Evolutionary conservation across 1,139 yeast species (phyloP).

Genomic region (Casaregolazyma lundiana): DNA sequence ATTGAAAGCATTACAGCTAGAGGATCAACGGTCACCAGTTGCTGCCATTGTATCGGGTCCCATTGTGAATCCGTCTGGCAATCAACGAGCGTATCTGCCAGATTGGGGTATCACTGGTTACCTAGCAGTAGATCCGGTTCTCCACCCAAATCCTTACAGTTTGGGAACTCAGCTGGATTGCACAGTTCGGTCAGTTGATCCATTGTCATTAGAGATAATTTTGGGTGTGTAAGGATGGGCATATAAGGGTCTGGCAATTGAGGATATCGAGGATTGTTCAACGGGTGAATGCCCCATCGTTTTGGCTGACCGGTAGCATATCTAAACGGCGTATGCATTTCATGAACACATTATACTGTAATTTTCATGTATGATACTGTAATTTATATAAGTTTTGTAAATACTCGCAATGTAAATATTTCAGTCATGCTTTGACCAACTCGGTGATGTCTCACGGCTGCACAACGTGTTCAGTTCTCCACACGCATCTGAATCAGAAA

Average conservation of each 20-base stretch:
- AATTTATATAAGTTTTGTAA: background rate
- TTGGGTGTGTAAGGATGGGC: background rate
- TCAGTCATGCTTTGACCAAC: background rate
- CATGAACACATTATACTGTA: no score
- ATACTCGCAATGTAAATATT: background rate
- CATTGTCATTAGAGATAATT: conserved; percentile 3
- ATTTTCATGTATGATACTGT: background rate
- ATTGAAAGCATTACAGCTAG: conserved; percentile 34
- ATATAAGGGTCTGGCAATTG: no score
- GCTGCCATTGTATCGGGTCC: background rate
- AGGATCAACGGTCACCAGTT: background rate
- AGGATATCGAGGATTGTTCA: no score
- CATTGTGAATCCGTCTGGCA: background rate
- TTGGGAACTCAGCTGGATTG: conserved; percentile 11
- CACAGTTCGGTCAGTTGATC: conserved; percentile 12
- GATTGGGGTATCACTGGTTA: conserved; percentile 19
- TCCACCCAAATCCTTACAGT: conserved; percentile 1
- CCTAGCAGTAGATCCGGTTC: background rate
- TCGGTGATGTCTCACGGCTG: background rate
- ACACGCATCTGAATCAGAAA: background rate
- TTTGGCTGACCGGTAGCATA: no score
- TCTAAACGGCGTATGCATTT: no score
- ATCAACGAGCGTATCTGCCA: conserved; percentile 14
- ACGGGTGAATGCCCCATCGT: no score
- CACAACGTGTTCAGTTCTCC: conserved; percentile 3